Base-by-base conservation (phyloP, 73 alveolate species). In the Tetrahymena elliotti region DNA sequence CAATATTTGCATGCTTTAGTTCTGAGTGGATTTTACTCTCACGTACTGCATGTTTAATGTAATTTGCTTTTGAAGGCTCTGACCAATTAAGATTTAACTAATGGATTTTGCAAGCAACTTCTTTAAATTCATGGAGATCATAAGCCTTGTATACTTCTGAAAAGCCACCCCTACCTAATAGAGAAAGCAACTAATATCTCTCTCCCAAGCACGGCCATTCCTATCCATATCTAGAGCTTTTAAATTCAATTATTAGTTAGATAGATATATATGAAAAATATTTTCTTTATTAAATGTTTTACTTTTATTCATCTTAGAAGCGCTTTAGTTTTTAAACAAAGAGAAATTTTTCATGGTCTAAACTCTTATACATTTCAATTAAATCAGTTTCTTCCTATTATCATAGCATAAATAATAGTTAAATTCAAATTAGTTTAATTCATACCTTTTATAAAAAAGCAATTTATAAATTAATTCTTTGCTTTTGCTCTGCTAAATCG, bases 121-220 rank as follows among this genome's bases (percentile, higher is more conserved):
- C 97, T 93, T 97, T 95, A 97, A 98, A 98, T 93, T 97, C 98
- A 83, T 98, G 98, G 52, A 98, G 96, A 96, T 99, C 99, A 94
- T 96, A 99, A 0, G 99, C 99, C 96, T 98, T 98, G 94, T 99
- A 99, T 54, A 99, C 99, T 93, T 99, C 99, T 93, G 99, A 97
- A 93, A 98, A 98, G 5, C 99, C 99, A 20, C 99, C 99, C 95
- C 98, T 98, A 6, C 99, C 99, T 83, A 99, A 97, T 38, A 99
- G 93, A 11, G 98, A 94, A 36, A 99, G 96, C 11, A 98, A 95
- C 92, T 98, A 97, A 93, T 98, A 99, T 95, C 99, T 95, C 8
- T 96, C 95, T 9, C 97, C 98, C 33, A 98, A 94, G 24, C 98
- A 94, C 1, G 98, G 98, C 98, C 98, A 98, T 41, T 97, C 97